phyloP scores from a whole-genome alignment of 257 asterid genomes.

The Dorcoceras hygrometricum region DNA sequence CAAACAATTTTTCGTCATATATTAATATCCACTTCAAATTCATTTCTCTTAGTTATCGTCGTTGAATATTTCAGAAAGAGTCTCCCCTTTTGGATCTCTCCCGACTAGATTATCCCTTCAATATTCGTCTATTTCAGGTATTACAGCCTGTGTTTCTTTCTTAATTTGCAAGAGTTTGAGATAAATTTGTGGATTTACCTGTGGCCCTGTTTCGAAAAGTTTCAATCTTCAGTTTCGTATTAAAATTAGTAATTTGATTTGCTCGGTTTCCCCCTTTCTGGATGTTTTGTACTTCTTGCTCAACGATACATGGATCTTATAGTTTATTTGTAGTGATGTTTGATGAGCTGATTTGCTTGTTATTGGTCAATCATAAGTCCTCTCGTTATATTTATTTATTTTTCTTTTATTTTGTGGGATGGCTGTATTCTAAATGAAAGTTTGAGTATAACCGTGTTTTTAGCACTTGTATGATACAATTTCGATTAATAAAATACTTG shows the following conservation, averaged over 20 bases:
- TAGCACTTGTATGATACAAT: neutral
- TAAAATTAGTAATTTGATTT: neutral
- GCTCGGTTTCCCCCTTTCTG: neutral
- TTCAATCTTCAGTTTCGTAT: neutral
- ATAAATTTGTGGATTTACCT: neutral
- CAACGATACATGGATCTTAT: neutral
- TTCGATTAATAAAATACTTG: neutral
- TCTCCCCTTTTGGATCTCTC: neutral
- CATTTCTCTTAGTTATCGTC: neutral
- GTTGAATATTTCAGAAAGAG: neutral
- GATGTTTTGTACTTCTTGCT: neutral
- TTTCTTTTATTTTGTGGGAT: neutral
- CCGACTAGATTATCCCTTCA: neutral
- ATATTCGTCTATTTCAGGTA: neutral
- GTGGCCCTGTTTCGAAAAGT: neutral
- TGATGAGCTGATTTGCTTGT: neutral
- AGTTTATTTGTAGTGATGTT: neutral
- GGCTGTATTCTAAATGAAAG: neutral
- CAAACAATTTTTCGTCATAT: neutral
- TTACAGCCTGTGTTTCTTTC: neutral
- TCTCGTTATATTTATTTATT: neutral
- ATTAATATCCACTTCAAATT: neutral
- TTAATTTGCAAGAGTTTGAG: neutral
- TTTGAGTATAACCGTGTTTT: neutral
- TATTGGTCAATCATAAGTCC: neutral